Base-by-base conservation (phyloP, 1,284 basidiomycete genomes). In the Ceratobasidium sp. region DNA sequence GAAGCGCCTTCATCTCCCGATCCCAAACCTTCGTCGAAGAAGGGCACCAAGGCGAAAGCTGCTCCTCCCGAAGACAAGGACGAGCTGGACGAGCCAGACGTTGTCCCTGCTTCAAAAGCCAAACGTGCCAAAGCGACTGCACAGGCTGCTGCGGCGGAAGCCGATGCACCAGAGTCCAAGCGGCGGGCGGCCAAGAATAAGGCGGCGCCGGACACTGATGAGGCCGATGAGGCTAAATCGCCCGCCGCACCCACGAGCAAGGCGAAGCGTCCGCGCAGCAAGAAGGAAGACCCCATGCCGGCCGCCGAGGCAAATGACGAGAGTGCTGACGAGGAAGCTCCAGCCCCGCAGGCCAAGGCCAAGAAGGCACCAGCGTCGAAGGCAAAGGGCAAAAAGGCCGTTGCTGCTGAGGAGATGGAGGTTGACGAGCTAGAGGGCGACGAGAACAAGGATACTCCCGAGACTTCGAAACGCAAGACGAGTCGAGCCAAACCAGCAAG, bases 401-500 rank as follows among this genome's bases (percentile, higher is more conserved):
- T 38, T 2, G 62, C 35, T 14, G 48, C 48, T 38, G 50, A 35
- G 35, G 60, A 75, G 73, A 75, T 75, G 73, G 73, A 75, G 27
- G 73, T 75, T 3, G 73, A 75, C 50, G 70, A 74, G 59, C 23
- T 68, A 20, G 62, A 41, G 7, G 70, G 44, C 8, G 70, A 73
- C 20, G 35, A 16, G 0, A 30, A 44, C 4, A 59, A 52, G 33
- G 62, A 64, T 7, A 35, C 50, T 41, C 16, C 60, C 16, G 62
- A 33, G 50, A 16, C 44, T 46, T 75, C 73, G 5, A 75, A 66
- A 27, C 73, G 62, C 50, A 75, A 75, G 62, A 8, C 73, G n/a
- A 75, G 73, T 38, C 23, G 62, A 23, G 73, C 73, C n/a, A 75
- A 75, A 38, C 73, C 73, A 1, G 73, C 73, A 2, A 66, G 73